Percentiles rank a stretch among this genome's conserved stretches.
Evolutionary conservation across 129 eudicot genomes (phyloP).

Genomic region (Cynara cardunculus): DNA sequence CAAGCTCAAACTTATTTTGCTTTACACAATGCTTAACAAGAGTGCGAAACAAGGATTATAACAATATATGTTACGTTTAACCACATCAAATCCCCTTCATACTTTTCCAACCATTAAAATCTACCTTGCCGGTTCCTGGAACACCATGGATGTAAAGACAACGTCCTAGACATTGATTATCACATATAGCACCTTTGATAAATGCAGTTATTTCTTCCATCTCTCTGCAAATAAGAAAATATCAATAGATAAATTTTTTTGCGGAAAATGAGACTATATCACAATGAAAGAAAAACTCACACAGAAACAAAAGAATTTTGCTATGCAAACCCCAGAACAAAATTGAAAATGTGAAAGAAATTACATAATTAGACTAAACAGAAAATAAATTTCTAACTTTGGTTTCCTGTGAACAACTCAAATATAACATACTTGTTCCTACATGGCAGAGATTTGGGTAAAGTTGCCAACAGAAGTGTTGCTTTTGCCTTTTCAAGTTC

Average conservation of each 20-base stretch:
- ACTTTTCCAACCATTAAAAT: neutral
- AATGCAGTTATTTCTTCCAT: constrained; percentile 82
- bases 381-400: neutral
- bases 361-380: neutral
- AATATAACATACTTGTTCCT: constrained; percentile 71
- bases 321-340: neutral
- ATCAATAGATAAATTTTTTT: neutral
- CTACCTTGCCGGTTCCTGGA: constrained; percentile 99
- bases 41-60: neutral
- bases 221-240: constrained; percentile 51
- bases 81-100: constrained; percentile 2
- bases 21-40: neutral
- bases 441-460: constrained; percentile 93
- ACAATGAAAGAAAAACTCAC: neutral
- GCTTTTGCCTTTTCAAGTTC: constrained; percentile 96
- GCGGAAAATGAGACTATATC: constrained; percentile 6
- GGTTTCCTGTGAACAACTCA: neutral
- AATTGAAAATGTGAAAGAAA: neutral
- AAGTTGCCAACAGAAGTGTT: constrained; percentile 82
- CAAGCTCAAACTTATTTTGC: neutral
- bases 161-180: constrained; percentile 95
- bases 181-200: constrained; percentile 88
- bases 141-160: constrained; percentile 98
- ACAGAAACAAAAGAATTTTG: neutral
- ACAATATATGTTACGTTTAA: neutral